A percentile compares a stretch with the other conserved stretches of the same genome.
Evolutionary conservation across 495 filamentous ascomycete species (phyloP).

Genomic region (Xylaria cubensis): DNA sequence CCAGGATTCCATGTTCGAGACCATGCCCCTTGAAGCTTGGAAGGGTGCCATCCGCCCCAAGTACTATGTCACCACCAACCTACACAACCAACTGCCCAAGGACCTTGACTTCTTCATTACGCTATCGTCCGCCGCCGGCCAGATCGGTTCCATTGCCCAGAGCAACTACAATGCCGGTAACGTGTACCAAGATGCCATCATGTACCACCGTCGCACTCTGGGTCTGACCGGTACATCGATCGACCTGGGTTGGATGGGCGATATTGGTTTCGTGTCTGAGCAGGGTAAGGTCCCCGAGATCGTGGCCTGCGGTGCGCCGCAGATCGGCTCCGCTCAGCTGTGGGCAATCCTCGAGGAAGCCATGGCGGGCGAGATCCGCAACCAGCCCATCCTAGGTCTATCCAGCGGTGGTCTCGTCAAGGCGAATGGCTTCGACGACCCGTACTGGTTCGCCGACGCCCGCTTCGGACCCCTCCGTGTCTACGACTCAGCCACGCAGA

Average conservation of each 20-base stretch:
- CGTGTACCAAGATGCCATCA: conserved; percentile 58
- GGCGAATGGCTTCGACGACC: conserved; percentile 44
- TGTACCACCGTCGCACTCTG: conserved; percentile 43
- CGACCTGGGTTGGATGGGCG: conserved; percentile 53
- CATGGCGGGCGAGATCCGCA: conserved; percentile 33
- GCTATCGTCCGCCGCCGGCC: conserved; percentile 61
- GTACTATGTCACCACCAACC: conserved; percentile 53
- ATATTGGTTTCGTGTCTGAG: conserved; percentile 40
- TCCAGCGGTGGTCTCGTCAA: conserved; percentile 38
- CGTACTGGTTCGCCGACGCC: conserved; percentile 54
- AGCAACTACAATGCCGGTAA: conserved; percentile 61
- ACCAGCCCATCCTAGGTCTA: conserved; percentile 39
- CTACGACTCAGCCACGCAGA: conserved; percentile 37
- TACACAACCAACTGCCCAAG: conserved; percentile 54
- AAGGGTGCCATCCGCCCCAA: conserved; percentile 52
- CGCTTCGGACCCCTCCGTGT: conserved; percentile 51
- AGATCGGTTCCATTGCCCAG: conserved; percentile 57
- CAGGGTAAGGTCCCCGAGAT: conserved; percentile 40
- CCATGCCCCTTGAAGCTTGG: conserved; percentile 53
- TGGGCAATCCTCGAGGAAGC: conserved; percentile 33
- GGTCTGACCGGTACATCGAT: conserved; percentile 50
- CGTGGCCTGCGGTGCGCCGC: conserved; percentile 35
- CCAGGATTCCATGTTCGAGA: conserved; percentile 55
- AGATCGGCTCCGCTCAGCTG: conserved; percentile 33
- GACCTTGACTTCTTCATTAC: conserved; percentile 67